Evolutionary conservation across 305 asterid genomes (phyloP).

Genomic region (Withania somnifera): DNA sequence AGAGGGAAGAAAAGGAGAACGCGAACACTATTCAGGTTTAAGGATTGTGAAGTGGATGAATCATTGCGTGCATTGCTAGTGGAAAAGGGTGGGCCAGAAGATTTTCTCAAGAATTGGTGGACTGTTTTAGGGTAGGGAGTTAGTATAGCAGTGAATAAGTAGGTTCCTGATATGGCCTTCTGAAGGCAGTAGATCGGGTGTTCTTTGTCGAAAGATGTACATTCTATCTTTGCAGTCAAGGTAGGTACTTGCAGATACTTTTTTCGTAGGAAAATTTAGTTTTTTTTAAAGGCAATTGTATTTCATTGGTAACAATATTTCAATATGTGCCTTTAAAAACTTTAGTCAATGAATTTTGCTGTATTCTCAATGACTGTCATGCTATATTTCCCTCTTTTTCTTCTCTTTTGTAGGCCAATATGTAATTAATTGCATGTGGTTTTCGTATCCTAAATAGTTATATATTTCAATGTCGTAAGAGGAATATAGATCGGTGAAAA

Average conservation of each 20-base stretch:
- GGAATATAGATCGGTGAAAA: neutral
- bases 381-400: neutral
- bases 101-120: neutral
- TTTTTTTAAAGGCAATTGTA: conserved; percentile 17
- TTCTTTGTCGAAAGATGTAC: conserved; percentile 37
- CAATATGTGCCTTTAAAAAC: conserved; percentile 18
- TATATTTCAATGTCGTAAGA: neutral
- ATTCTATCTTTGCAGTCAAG: conserved; percentile 31
- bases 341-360: conserved; percentile 10
- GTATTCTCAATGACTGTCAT: neutral
- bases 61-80: neutral
- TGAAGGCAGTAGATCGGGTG: conserved; percentile 21
- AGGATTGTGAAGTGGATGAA: neutral
- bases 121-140: conserved; percentile 17
- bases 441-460: neutral
- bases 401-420: neutral
- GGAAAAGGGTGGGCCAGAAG: neutral
- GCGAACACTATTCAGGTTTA: conserved; percentile 32
- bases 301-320: conserved; percentile 9
- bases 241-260: conserved; percentile 30
- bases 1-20: conserved; percentile 33
- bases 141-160: conserved; percentile 34
- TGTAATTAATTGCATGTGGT: neutral
- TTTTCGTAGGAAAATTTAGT: conserved; percentile 23
- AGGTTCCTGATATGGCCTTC: conserved; percentile 30